Percentiles rank a stretch among this genome's conserved stretches.
phyloP scores from a whole-genome alignment of 164 flowering plant genomes.

The Chloranthus sessilifolius region DNA sequence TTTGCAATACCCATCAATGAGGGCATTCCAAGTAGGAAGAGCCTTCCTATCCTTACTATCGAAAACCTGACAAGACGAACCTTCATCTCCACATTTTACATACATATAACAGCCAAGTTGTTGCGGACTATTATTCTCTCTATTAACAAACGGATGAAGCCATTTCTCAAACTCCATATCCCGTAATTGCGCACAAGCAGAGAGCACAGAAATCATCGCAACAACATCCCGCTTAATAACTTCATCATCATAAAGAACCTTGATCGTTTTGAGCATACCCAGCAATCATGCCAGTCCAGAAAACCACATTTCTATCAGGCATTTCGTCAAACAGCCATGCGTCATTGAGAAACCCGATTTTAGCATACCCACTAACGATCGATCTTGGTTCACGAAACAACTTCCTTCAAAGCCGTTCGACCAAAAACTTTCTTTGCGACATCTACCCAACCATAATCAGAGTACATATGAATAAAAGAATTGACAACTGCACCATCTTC shows the following conservation, averaged over 20 bases:
- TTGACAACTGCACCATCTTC: not conserved
- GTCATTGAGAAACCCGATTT: slow-evolving; percentile 3
- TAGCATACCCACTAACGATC: too few species aligned
- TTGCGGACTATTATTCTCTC: slow-evolving; percentile 4
- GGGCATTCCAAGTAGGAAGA: too few species aligned
- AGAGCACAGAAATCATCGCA: slow-evolving; percentile 8
- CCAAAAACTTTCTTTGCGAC: slow-evolving; percentile 5
- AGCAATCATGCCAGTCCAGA: slow-evolving; percentile 17
- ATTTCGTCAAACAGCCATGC: too few species aligned
- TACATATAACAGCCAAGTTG: slow-evolving; percentile 14
- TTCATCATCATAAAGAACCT: slow-evolving; percentile 14
- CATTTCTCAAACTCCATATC: slow-evolving; percentile 10
- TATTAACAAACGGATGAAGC: too few species aligned
- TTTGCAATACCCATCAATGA: too few species aligned
- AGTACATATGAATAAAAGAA: slow-evolving; percentile 12
- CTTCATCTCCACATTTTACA: slow-evolving; percentile 18
- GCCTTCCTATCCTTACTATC: slow-evolving; percentile 7
- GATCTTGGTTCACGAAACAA: slow-evolving; percentile 9
- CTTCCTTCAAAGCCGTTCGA: slow-evolving; percentile 3
- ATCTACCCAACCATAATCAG: not conserved
- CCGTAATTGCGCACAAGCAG: slow-evolving; percentile 7
- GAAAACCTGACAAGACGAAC: not conserved
- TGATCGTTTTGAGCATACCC: too few species aligned
- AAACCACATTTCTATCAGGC: too few species aligned
- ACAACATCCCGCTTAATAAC: slow-evolving; percentile 12